Evolutionary conservation across 257 asterid genomes (phyloP).

Genomic region (Lycium ferocissimum): DNA sequence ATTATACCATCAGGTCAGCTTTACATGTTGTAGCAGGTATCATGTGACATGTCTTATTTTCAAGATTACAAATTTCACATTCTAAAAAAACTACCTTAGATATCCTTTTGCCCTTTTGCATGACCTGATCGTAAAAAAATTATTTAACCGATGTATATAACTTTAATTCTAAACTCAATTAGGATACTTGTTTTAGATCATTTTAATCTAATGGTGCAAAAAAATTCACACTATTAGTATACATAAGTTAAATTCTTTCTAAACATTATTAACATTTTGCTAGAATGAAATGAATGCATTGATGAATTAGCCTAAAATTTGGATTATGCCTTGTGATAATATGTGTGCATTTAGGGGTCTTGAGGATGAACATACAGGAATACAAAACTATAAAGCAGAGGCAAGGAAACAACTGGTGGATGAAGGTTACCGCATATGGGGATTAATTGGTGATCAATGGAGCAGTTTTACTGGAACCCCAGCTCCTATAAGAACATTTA

Average conservation of each 20-base stretch:
- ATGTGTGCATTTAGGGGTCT: conserved; percentile 35
- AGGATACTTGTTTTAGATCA: too few species aligned
- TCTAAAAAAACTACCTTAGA: too few species aligned
- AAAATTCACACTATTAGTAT: conserved; percentile 3
- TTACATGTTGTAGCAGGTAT: too few species aligned
- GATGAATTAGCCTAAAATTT: neutral
- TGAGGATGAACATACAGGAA: conserved; percentile 40
- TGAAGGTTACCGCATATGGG: conserved; percentile 55
- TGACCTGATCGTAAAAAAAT: too few species aligned
- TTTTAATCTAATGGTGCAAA: too few species aligned
- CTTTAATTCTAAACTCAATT: too few species aligned
- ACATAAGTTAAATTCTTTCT: neutral
- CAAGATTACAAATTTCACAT: too few species aligned
- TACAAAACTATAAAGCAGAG: conserved; percentile 48
- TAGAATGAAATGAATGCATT: neutral
- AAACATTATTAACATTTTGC: neutral
- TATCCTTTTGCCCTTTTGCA: too few species aligned
- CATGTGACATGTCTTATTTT: too few species aligned
- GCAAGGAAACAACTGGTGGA: conserved; percentile 53
- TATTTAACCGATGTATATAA: too few species aligned
- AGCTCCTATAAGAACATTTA: conserved; percentile 51
- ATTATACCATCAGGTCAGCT: too few species aligned
- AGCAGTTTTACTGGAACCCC: conserved; percentile 58
- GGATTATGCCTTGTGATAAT: neutral
- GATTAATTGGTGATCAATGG: conserved; percentile 60